These are phyloP conservation scores for Yamadazyma aaseri DNA, from an alignment of 1,139 yeast genomes.

Conservation along the genomic window DNA sequence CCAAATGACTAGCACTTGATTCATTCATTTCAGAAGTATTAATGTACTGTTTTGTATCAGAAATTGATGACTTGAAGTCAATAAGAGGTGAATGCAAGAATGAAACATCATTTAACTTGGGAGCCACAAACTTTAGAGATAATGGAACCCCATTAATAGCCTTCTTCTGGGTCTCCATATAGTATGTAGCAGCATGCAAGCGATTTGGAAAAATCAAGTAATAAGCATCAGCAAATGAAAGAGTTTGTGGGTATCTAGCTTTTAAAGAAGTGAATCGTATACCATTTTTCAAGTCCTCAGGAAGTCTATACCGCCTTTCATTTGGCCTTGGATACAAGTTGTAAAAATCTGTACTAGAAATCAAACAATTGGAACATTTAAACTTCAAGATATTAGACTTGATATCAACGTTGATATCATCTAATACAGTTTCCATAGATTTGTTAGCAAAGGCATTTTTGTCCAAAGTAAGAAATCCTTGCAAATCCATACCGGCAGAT, in stretches of 20 bases:
- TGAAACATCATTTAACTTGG: constrained; percentile 1
- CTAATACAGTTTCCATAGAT: constrained; percentile 25
- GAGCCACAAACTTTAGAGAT: constrained; percentile 41
- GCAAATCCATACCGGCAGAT: neutral
- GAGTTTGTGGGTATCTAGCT: constrained; percentile 45
- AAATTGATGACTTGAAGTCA: neutral
- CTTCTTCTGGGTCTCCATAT: constrained; percentile 46
- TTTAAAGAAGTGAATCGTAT: constrained; percentile 39
- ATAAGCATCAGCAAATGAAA: constrained; percentile 48
- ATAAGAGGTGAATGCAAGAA: constrained; percentile 25
- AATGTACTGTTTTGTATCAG: neutral
- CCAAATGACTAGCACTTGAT: too few species aligned
- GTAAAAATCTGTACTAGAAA: constrained; percentile 37
- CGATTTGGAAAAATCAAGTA: constrained; percentile 49
- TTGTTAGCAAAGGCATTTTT: constrained; percentile 17
- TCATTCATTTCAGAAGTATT: neutral
- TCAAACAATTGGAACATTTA: constrained; percentile 34
- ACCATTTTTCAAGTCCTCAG: constrained; percentile 20
- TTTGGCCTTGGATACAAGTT: constrained; percentile 33
- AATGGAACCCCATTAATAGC: constrained; percentile 52
- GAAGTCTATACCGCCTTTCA: constrained; percentile 29
- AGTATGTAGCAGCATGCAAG: constrained; percentile 51
- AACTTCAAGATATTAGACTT: constrained; percentile 34
- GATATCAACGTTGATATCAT: constrained; percentile 15
- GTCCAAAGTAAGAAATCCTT: neutral